Evolutionary conservation across 23 red algal genomes (phyloP), one percentile per base, ranked within the genome.

Genomic region (Rhodosorus marinus): DNA sequence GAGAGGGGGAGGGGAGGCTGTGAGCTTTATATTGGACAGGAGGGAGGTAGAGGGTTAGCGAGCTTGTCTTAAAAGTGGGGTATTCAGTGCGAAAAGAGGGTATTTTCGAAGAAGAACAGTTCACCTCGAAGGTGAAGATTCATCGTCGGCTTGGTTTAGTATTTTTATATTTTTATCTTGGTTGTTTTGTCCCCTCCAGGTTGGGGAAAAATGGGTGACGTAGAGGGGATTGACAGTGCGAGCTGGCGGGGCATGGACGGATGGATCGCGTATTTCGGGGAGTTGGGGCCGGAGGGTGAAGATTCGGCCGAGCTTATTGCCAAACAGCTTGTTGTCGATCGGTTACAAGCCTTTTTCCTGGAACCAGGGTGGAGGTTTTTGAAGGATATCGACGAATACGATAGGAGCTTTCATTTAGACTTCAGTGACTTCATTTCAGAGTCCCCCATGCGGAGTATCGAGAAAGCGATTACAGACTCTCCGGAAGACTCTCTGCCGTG

Each of bases 211-310:
- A n/a, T n/a, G n/a, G n/a, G n/a, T n/a, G n/a, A n/a, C n/a, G n/a
- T n/a, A n/a, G n/a, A n/a, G n/a, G 38, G 38, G 17, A 17, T 43
- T 11, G 38, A 43, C 17, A 56, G 36, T 25, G 7, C 6, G 0
- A n/a, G 62, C 2, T 84, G 79, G 79, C 59, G 53, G 29, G 42
- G 51, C 35, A 28, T 62, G 2, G 30, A 42, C 1, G 79, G 79
- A 24, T 84, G 79, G 79, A 35, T 52, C 25, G 51, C 61, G 34
- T 84, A 74, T 31, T 84, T 84, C 27, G 66, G 59, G 2, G 63
- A 72, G 19, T n/a, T n/a, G n/a, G n/a, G n/a, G n/a, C 26, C 42
- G 28, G 42, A n/a, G 42, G 79, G 68, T 34, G 52, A 35, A 26
- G 31, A 67, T 45, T 48, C 57, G 40, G 17, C 20, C 52, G 45